Conservation (phyloP, 805 yeast genomes). For the Dipodascopsis tothii region DNA sequence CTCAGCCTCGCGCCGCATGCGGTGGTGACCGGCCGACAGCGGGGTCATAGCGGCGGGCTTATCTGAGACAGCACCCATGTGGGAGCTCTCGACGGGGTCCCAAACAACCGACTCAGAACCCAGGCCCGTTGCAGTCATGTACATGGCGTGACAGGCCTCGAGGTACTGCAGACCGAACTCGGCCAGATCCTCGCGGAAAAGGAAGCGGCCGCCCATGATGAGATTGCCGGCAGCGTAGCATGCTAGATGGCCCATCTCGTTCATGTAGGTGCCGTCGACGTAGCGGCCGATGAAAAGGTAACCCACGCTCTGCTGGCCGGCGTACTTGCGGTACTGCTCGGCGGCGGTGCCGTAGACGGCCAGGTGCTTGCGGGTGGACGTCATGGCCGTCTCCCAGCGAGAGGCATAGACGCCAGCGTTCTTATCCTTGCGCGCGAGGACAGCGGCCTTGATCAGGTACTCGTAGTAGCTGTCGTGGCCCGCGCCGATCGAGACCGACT, state of each 20-base stretch:
- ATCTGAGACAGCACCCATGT: not conserved
- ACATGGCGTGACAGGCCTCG: constrained; percentile 19
- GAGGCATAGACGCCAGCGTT: constrained; percentile 8
- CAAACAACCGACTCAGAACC: constrained; percentile 20
- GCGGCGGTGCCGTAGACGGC: constrained; percentile 14
- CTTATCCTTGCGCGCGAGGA: constrained; percentile 12
- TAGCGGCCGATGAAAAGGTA: constrained; percentile 12
- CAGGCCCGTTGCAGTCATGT: constrained; percentile 15
- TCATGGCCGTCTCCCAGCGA: constrained; percentile 20
- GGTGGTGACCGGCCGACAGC: not conserved
- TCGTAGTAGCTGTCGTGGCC: constrained; percentile 21
- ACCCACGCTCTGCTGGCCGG: constrained; percentile 7
- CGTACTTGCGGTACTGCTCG: constrained; percentile 10
- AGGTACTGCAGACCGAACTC: constrained; percentile 13
- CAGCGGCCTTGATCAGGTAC: constrained; percentile 20
- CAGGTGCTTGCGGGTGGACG: constrained; percentile 5
- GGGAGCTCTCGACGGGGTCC: constrained; percentile 5
- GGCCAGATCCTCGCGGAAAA: constrained; percentile 11
- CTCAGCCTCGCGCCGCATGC: not conserved
- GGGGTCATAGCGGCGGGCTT: not conserved
- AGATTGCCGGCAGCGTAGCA: constrained; percentile 19
- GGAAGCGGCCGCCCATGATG: constrained; percentile 17
- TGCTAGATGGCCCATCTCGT: constrained; percentile 22
- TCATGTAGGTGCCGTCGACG: constrained; percentile 9
- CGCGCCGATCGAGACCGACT: constrained; percentile 14